Base-by-base conservation (phyloP, 2,329 filamentous ascomycete genomes). In the Diaporthe sp. region DNA sequence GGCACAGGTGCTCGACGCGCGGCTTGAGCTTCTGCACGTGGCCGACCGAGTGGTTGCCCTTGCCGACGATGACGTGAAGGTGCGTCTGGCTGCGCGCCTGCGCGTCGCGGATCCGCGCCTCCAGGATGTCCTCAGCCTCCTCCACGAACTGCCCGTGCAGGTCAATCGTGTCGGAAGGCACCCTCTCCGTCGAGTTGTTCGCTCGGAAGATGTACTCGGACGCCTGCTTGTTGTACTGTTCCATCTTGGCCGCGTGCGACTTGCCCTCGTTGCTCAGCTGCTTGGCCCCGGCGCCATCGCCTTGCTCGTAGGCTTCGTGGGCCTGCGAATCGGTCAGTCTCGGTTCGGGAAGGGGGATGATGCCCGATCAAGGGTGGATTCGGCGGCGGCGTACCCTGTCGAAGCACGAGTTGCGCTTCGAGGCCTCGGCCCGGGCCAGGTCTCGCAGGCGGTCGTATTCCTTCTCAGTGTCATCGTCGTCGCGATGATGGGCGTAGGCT, bases 1-100 rank as follows among this genome's bases (percentile, higher is more conserved):
- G 90, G 84, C 96, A 98, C 67, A 98, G 88, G 82, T 94, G 90
- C 86, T 98, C 96, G 58, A 98, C 95, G 77, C 94, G 90, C n/a
- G 97, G 97, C 86, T 98, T 98, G 84, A 99, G 92, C 88, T 97
- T 98, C 84, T 98, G 95, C 34, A 98, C 89, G 81, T 97, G 94
- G 78, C 92, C 90, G 13, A 86, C 87, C 70, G 92, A 95, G 86
- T 99, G 97, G 83, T 97, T 97, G 4, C 97, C 97, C 85, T 96
- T 98, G 81, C 97, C 97, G 42, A 98, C 96, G 81, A 99, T 98
- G 55, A 98, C 96, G 85, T 98, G 95, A 74, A 99, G 87, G 85
- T 98, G 95, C 28, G 88, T 91, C 86, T 98, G 93, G 0, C 94
- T 94, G 49, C 91, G 89, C 72, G 89, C 84, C 82, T 92, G 91